Evolutionary conservation across 202 grass and related monocot genomes (phyloP), one percentile per base, ranked within the genome.

Genomic region (Tripidium arundinaceum): DNA sequence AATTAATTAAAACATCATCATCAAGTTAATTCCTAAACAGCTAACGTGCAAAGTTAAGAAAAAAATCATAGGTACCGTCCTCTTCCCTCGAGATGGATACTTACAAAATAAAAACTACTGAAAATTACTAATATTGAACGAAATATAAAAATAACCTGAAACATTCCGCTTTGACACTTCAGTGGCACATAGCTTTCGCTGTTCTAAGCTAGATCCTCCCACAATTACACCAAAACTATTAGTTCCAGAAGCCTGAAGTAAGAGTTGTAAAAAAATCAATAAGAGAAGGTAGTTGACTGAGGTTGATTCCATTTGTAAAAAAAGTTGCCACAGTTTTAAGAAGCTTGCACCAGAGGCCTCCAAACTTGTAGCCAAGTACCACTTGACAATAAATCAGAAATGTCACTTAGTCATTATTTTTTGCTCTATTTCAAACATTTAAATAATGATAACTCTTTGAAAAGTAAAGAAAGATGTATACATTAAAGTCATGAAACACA

Each of bases 161-260:
- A 98, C 95, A 84, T 88, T 91, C 64, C 88, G 79, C 52, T 82
- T 92, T 21, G 92, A 85, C 24, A 93, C 95, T 87, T 98, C 92
- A 78, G 70, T 86, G 29, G 95, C 92, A 84, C 95, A 98, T 64
- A 81, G 67, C 84, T 84, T 91, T 62, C 95, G 79, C 65, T 91
- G 79, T 65, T 94, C 92, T 84, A 88, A 59, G 77, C 72, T 86
- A 57, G 95, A 88, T 71, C 92, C 95, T 58, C 95, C 95, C 16
- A 98, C 89, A 87, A 98, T 62, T 87, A 91, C 86, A 67, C 92
- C 95, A 42, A 98, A 91, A 19, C 45, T 76, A 79, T 88, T 90
- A 69, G 25, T 78, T 58, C 92, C 95, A 91, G 82, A 70, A 79
- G 33, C 92, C 95, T 98, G 85, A 60, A 85, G 68, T 84, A 85